Evolutionary conservation across 176 grass and related monocot genomes (phyloP), one percentile per base, ranked within the genome.

Genomic region (Puya raimondii): DNA sequence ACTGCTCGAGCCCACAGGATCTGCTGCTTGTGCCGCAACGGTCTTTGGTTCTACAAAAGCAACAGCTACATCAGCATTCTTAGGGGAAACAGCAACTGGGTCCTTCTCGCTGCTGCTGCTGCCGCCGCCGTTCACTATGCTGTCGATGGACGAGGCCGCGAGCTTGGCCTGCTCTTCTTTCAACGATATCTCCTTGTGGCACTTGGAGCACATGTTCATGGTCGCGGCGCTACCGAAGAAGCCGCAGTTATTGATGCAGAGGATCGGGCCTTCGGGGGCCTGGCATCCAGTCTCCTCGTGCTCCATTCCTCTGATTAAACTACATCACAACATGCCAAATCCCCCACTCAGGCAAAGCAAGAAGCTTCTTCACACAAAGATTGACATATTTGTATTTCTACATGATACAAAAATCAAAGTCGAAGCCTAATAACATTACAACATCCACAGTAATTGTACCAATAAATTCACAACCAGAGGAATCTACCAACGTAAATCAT

Each of bases 151-250:
- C 63, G 94, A 88, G 20, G 86, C 87, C 2, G 89, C 89, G 64
- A 91, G 59, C 76, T 85, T 91, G 18, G 82, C 89, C 63, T 85
- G 89, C 20, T 91, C 82, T 73, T 90, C 74, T 72, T 97, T 92
- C 72, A 74, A 64, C 9, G 87, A 72, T 86, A 93, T 84, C 58
- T 90, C 94, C 69, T 93, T 97, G 72, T 97, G 89, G 74, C 94
- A 97, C 82, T 97, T 97, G 71, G 94, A 97, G 64, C 94, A 97
- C 94, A 97, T 97, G 70, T 97, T 92, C 84, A 89, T 89, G 4
- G 89, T 97, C 0, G 94, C 77, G 0, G 84, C 82, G 2, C 89
- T 93, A 22, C 94, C 94, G 0, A 97, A 97, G 79, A 97, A 97
- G 12, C 94, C 89, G 6, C 94, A 97, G 47, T 97, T 97, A 77